A percentile compares a stretch with the other conserved stretches of the same genome.
Conservation (phyloP, 2,329 filamentous ascomycete genomes). For the Pyrenochaeta sp. region DNA sequence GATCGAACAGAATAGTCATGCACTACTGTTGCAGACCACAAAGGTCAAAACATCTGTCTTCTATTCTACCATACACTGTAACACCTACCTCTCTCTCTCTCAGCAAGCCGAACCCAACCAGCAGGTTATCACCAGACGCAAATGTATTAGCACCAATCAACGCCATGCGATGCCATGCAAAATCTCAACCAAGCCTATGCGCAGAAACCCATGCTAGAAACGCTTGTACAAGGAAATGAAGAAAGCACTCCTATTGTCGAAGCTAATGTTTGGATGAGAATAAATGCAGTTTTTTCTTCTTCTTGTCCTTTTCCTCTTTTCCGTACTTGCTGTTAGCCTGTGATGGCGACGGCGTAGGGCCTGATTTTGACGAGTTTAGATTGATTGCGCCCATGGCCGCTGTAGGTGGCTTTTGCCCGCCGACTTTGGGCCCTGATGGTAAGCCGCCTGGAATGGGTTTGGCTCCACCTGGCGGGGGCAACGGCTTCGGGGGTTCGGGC, state of each 20-base stretch:
- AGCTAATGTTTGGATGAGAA: conserved; percentile 52
- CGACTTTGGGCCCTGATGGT: conserved; percentile 37
- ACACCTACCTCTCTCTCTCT: neutral
- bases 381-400: conserved; percentile 44
- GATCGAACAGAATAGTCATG: too few relatives aligned
- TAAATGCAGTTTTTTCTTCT: conserved; percentile 62
- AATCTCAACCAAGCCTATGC: conserved; percentile 10
- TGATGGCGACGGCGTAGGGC: conserved; percentile 20
- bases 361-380: conserved; percentile 33
- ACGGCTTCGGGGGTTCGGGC: conserved; percentile 64
- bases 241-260: conserved; percentile 5
- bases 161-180: conserved; percentile 5
- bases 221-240: conserved; percentile 9
- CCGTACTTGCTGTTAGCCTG: conserved; percentile 24
- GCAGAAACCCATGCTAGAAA: conserved; percentile 18
- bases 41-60: too few relatives aligned
- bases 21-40: too few relatives aligned
- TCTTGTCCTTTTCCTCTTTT: conserved; percentile 36
- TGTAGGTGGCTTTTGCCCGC: conserved; percentile 41
- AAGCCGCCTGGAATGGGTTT: conserved; percentile 40
- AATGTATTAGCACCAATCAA: conserved; percentile 1
- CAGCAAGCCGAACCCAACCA: conserved; percentile 7
- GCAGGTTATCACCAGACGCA: conserved; percentile 3
- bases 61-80: conserved; percentile 18
- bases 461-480: conserved; percentile 57